These are phyloP conservation scores for Bruguiera hainesii DNA, from an alignment of 441 rosid species.

Conservation along the genomic window DNA sequence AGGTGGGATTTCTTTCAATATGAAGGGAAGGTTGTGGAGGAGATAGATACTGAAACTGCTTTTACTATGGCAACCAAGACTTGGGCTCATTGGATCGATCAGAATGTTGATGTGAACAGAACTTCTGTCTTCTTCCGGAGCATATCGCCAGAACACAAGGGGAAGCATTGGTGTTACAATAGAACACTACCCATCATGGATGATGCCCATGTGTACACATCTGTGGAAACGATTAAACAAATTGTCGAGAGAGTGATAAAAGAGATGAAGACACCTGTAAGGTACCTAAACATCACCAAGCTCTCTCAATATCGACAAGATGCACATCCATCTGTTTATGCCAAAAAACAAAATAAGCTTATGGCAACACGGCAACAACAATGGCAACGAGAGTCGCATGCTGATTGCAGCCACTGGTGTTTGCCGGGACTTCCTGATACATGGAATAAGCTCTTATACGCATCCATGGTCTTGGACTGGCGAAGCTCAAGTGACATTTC, in stretches of 20 bases:
- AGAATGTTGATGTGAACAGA: slow-evolving; percentile 41
- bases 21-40: slow-evolving; percentile 23
- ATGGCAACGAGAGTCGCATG: slow-evolving; percentile 35
- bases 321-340: slow-evolving; percentile 66
- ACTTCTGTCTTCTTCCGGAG: slow-evolving; percentile 58
- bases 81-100: slow-evolving; percentile 64
- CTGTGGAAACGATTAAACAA: slow-evolving; percentile 37
- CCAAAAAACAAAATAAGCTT: slow-evolving; percentile 34
- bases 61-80: slow-evolving; percentile 46
- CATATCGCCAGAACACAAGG: slow-evolving; percentile 43
- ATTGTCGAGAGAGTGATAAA: slow-evolving; percentile 35
- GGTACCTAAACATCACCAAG: slow-evolving; percentile 58
- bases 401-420: slow-evolving; percentile 93
- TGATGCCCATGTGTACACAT: slow-evolving; percentile 29
- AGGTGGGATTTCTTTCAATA: slow-evolving; percentile 45
- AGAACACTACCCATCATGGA: slow-evolving; percentile 44
- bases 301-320: slow-evolving; percentile 61
- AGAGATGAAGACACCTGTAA: slow-evolving; percentile 52
- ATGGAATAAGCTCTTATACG: slow-evolving; percentile 73
- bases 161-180: slow-evolving; percentile 32
- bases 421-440: slow-evolving; percentile 81
- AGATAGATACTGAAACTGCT: slow-evolving; percentile 39
- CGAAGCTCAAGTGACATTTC: slow-evolving; percentile 5
- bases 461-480: slow-evolving; percentile 28
- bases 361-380: slow-evolving; percentile 26